A percentile compares a stretch with the other conserved stretches of the same genome.
phyloP scores from a whole-genome alignment of 257 asterid genomes.

The Coffea canephora region DNA sequence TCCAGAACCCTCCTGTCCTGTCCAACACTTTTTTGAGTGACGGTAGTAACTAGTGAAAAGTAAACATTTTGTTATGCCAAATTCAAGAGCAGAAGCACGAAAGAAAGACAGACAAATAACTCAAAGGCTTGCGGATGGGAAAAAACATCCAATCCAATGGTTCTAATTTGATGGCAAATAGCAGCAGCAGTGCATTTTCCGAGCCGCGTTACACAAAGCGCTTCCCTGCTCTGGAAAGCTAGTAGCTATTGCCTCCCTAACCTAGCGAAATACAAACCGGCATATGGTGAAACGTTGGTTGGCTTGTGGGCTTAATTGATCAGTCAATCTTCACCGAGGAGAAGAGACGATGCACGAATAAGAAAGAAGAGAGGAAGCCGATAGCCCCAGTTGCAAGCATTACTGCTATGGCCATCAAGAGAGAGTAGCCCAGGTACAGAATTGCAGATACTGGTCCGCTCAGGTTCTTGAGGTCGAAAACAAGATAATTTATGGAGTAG shows the following conservation, averaged over 20 bases:
- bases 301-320: neutral
- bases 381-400: conserved; percentile 86
- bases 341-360: conserved; percentile 80
- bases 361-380: conserved; percentile 78
- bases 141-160: no score
- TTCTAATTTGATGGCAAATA: no score
- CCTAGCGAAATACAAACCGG: neutral
- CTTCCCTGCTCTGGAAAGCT: neutral
- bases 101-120: no score
- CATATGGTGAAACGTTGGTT: neutral
- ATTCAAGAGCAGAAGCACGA: neutral
- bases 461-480: conserved; percentile 75
- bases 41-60: no score
- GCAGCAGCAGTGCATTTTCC: neutral
- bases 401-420: conserved; percentile 71
- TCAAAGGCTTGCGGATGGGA: no score
- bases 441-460: conserved; percentile 80
- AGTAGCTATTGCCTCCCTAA: neutral
- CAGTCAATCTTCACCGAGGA: conserved; percentile 58
- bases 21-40: no score
- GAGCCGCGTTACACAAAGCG: neutral
- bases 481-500: conserved; percentile 61
- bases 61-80: neutral
- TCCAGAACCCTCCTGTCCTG: neutral
- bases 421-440: conserved; percentile 75